Percentiles rank a stretch among this genome's conserved stretches.
These are phyloP conservation scores for Eucalyptus urophylla DNA, from an alignment of 345 rosid genomes.

Conservation along the genomic window DNA sequence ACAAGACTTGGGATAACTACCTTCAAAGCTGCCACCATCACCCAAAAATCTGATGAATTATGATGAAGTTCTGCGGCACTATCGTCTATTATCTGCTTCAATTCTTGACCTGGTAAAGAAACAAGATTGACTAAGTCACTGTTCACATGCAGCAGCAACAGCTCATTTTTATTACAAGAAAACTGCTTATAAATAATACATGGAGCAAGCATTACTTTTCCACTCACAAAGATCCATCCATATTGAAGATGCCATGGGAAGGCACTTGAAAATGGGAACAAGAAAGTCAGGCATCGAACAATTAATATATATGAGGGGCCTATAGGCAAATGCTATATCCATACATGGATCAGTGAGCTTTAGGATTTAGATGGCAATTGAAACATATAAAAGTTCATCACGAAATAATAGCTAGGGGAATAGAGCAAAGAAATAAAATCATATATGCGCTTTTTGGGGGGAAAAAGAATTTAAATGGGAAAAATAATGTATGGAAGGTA, in stretches of 20 bases:
- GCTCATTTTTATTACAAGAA: not conserved
- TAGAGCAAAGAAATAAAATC: not conserved
- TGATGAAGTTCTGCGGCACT: slow-evolving; percentile 49
- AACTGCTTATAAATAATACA: not conserved
- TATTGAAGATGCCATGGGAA: not conserved
- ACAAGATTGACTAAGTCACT: not conserved
- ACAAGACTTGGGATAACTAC: slow-evolving; percentile 6
- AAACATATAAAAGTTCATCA: not conserved
- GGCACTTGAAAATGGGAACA: not conserved
- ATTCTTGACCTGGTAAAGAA: slow-evolving; percentile 42
- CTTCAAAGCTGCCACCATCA: slow-evolving; percentile 96
- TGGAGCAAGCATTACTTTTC: not conserved
- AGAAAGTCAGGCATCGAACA: not conserved
- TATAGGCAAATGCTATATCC: not conserved
- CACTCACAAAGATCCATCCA: not conserved
- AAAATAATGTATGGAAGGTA: not conserved
- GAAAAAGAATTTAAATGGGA: not conserved
- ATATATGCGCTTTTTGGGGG: not conserved
- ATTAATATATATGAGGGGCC: not conserved
- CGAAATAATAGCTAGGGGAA: not conserved
- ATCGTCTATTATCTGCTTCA: slow-evolving; percentile 51
- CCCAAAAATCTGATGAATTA: slow-evolving; percentile 87
- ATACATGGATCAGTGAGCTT: not conserved
- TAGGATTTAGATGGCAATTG: not conserved
- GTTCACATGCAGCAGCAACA: not conserved